Base-by-base conservation (phyloP, 1,284 basidiomycete genomes). In the Apiotrichum sp. region DNA sequence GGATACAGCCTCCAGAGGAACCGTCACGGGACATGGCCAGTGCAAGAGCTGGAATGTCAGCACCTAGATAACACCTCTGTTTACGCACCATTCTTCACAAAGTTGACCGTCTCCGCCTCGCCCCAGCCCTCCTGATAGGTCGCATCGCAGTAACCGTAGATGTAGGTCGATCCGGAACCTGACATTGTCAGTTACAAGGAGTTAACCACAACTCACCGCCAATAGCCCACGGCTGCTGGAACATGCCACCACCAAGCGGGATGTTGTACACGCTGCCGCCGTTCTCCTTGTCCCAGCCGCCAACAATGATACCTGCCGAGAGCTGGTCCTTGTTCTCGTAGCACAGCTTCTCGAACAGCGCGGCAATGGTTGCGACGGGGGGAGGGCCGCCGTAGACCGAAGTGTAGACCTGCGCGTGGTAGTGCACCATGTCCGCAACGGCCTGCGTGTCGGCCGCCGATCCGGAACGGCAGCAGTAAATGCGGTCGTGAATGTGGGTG, bases 391-490 rank as follows among this genome's bases (percentile, higher is more conserved):
- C 85, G 56, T 82, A 81, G 48, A 72, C 59, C 3, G 72, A 87
- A 82, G 84, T 82, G 73, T 86, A 84, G 75, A 93, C 81, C 73
- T 95, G 91, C 45, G 93, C 83, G 65, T 88, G 81, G 75, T 89
- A 87, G 71, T 93, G 88, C 14, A 97, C 89, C 29, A 86, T 82
- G 74, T 99, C 96, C 48, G 96, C 96, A 44, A 99, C 82, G 46
- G 95, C 93, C 77, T 96, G 95, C 0, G 95, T 99, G 76, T 99
- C 95, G 44, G 95, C 96, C 48, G 96, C 93, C 55, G 93, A 97
- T 50, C 95, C 95, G 51, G 92, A 96, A 61, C 95, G 88, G 83
- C 95, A 98, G 78, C 95, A 98, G 80, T 98, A 98, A 78, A 98
- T 89, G 62, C 93, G 90, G 78, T 98, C 96, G 74, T 97, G 91